Base-by-base conservation (phyloP, 371 early-diverging fungal genomes). In the Saksenaea vasiformis region DNA sequence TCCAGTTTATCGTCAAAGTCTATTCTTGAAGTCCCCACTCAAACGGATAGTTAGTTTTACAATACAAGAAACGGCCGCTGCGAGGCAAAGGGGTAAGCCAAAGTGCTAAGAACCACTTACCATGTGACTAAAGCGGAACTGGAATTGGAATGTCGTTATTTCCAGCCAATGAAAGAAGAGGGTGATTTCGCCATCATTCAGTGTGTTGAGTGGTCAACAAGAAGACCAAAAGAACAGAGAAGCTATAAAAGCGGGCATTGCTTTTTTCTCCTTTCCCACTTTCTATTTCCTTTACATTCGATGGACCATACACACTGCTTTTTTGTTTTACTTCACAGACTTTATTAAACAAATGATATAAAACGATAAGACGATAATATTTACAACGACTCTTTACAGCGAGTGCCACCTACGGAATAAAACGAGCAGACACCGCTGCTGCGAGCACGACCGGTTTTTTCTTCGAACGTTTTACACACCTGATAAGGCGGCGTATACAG, bases 401-500 rank as follows among this genome's bases (percentile, higher is more conserved):
- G 74, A 15, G 76, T 60, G 43, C 92, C 92, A 37, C 73, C 65
- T 31, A 83, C 68, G 24, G 90, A 89, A 69, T 85, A 91, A 68
- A 91, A 92, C 24, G 86, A 75, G 54, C 89, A 89, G 53, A 84
- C 78, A 22, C 92, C 91, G 64, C 88, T 85, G 31, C 78, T 81
- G 38, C 88, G 84, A 15, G 90, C 83, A 44, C 73, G 80, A 24
- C 93, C 92, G 0, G 93, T 93, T 1, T 72, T 64, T 69, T 92
- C 93, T 59, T 90, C 84, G 75, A 94, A 96, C 5, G 93, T 93
- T 65, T 88, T 88, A 82, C 95, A 95, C 60, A 84, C 76, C 54
- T 93, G 76, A 69, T 90, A 90, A 5, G 97, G 96, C 19, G 97
- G 97, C 9, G 95, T 91, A 77, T 97, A 97, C 28, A 97, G 81